Percentiles rank a stretch among this genome's conserved stretches.
Conservation (phyloP, 257 asterid species). For the Rubia yunnanensis region DNA sequence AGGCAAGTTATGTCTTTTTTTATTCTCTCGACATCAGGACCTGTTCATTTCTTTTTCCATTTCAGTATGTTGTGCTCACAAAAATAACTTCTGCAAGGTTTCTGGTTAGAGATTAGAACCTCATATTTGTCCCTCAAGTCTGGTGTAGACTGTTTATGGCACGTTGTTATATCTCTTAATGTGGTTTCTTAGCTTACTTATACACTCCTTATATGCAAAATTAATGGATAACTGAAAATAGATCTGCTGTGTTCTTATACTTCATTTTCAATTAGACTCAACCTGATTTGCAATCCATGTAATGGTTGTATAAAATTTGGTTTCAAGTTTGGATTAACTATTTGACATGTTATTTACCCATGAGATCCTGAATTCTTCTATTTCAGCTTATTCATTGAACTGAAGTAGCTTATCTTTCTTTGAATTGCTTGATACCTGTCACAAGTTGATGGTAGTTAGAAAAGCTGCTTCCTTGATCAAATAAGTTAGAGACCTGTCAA, state of each 20-base stretch:
- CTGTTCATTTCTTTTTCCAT: not conserved
- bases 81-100: not conserved
- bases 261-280: not conserved
- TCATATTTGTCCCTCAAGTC: not conserved
- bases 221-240: too few species aligned
- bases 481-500: not conserved
- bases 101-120: not conserved
- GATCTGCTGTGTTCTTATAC: not conserved
- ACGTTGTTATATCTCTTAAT: not conserved
- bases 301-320: not conserved
- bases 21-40: not conserved
- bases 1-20: constrained; percentile 39
- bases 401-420: not conserved
- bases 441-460: not conserved
- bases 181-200: not conserved
- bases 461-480: not conserved
- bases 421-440: not conserved
- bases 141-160: constrained; percentile 2
- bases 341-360: not conserved
- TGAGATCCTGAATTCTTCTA: not conserved
- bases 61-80: not conserved
- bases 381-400: not conserved
- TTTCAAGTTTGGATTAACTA: not conserved
- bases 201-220: not conserved
- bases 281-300: not conserved